phyloP scores from a whole-genome alignment of 768 basidiomycete species.

The Kwoniella shandongensis region DNA sequence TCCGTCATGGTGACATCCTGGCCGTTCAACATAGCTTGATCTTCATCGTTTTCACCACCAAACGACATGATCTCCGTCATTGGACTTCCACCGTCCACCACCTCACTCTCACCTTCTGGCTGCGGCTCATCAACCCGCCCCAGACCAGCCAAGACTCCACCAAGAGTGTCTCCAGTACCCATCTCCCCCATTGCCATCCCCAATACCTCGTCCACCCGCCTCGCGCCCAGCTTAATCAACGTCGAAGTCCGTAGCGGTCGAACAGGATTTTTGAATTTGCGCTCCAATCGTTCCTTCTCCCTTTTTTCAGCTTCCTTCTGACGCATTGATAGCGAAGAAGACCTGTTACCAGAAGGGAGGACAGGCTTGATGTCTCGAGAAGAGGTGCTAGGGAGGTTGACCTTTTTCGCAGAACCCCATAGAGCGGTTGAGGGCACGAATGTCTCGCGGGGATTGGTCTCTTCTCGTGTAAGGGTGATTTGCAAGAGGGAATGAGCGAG shows the following conservation, averaged over 20 bases:
- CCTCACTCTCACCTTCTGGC: background rate
- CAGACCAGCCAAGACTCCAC: no score
- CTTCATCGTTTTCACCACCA: background rate
- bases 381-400: background rate
- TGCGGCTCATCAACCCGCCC: no score
- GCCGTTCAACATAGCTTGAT: background rate
- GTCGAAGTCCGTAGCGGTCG: conserved; percentile 12
- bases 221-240: conserved; percentile 17
- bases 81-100: conserved; percentile 2
- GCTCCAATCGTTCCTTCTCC: background rate
- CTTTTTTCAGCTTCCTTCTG: conserved; percentile 10
- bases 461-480: conserved; percentile 13
- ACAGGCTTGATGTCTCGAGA: conserved; percentile 1
- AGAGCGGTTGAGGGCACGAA: conserved; percentile 5
- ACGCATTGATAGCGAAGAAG: background rate
- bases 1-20: no score
- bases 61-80: no score
- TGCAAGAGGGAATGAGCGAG: conserved; percentile 3
- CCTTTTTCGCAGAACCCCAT: background rate
- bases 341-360: background rate
- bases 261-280: conserved; percentile 9
- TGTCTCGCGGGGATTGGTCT: conserved; percentile 5
- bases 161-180: background rate
- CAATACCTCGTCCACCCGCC: conserved; percentile 13
- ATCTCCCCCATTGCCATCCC: conserved; percentile 11